Conservation (phyloP, 2,329 filamentous ascomycete genomes). For the Amesomyces nigricolor region DNA sequence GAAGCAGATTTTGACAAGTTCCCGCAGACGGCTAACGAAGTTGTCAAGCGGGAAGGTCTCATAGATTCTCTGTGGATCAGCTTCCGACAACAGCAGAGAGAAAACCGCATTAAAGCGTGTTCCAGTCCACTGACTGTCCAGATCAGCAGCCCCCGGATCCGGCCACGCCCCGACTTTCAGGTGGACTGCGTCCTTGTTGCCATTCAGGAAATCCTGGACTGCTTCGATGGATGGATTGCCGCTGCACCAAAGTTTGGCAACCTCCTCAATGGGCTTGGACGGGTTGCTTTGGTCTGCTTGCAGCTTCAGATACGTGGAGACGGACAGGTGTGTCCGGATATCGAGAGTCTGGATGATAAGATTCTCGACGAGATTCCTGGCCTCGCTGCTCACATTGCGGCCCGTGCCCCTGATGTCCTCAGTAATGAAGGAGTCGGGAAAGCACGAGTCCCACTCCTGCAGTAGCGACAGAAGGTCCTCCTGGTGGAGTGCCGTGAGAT, state of each 20-base stretch:
- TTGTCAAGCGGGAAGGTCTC: conserved; percentile 6
- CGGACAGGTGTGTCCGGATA: conserved; percentile 23
- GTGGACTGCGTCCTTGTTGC: conserved; percentile 15
- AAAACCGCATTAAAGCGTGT: conserved; percentile 16
- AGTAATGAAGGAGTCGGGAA: conserved; percentile 17
- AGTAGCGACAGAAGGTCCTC: conserved; percentile 10
- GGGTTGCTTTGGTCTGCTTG: not conserved
- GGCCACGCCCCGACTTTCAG: conserved; percentile 9
- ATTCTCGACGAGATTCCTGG: conserved; percentile 2
- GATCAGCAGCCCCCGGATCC: not conserved
- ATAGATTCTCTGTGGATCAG: conserved; percentile 5
- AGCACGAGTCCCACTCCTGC: conserved; percentile 14
- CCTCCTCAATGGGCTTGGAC: conserved; percentile 12
- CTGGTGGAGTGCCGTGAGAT: conserved; percentile 6
- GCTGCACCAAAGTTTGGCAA: conserved; percentile 21
- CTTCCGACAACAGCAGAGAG: conserved; percentile 10
- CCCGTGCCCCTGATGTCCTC: not conserved
- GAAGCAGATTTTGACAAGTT: conserved; percentile 12
- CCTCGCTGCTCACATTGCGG: not conserved
- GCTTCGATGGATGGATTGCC: conserved; percentile 13
- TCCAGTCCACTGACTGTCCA: conserved; percentile 5
- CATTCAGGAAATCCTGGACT: conserved; percentile 14
- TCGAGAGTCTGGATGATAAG: conserved; percentile 17
- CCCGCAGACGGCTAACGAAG: conserved; percentile 11
- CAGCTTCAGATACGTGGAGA: conserved; percentile 16